Conservation (phyloP, 257 asterid genomes). For the Solanum etuberosum region DNA sequence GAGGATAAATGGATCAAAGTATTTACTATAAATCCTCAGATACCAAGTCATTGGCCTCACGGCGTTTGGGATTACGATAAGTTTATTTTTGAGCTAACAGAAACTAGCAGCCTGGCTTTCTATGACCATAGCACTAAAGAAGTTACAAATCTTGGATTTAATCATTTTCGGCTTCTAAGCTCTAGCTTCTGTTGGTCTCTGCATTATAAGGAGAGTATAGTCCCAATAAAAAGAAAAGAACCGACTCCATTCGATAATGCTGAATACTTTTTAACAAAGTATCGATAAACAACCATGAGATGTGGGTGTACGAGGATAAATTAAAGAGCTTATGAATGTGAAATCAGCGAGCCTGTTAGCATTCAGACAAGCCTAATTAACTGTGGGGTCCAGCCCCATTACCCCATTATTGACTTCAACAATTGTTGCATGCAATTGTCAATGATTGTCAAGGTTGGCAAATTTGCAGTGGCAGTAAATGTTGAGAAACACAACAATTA, state of each 20-base stretch:
- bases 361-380: neutral
- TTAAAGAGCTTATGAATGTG: neutral
- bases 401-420: no score
- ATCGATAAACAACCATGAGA: neutral
- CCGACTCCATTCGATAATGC: neutral
- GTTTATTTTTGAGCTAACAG: neutral
- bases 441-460: no score
- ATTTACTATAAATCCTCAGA: neutral
- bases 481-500: no score
- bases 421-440: no score
- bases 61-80: neutral
- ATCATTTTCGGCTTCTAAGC: neutral
- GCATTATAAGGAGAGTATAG: neutral
- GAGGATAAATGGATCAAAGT: neutral
- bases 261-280: neutral
- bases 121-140: neutral
- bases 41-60: neutral
- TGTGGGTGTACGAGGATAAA: neutral
- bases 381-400: no score
- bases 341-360: neutral
- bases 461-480: no score
- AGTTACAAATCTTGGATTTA: neutral
- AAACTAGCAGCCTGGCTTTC: neutral
- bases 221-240: neutral
- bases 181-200: neutral